phyloP scores from a whole-genome alignment of 768 basidiomycete species.

The Rhizopogon vinicolor region DNA sequence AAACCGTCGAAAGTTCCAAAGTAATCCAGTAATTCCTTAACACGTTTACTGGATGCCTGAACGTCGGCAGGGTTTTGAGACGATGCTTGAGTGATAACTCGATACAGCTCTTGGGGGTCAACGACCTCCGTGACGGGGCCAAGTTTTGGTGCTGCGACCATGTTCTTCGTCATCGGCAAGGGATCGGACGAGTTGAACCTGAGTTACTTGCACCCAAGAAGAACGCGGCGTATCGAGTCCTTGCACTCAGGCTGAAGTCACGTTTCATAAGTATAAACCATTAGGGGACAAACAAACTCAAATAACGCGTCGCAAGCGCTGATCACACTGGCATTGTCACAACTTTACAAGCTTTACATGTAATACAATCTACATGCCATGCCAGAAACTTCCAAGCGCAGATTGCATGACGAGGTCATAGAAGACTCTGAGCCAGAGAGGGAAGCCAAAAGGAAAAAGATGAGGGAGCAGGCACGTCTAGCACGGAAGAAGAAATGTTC shows the following conservation, averaged over 20 bases:
- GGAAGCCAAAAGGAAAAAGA: conserved; percentile 29
- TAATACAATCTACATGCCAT: not conserved
- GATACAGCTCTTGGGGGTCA: conserved; percentile 59
- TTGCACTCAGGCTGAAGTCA: not conserved
- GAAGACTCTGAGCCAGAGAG: conserved; percentile 75
- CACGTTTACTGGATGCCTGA: conserved; percentile 48
- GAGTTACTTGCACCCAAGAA: not conserved
- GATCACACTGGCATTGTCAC: not conserved
- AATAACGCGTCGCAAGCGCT: conserved; percentile 41
- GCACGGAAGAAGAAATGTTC: conserved; percentile 10
- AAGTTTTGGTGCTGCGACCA: conserved; percentile 12
- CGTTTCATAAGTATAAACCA: conserved; percentile 8
- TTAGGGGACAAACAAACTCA: conserved; percentile 22
- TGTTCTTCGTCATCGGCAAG: conserved; percentile 10
- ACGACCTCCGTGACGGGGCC: conserved; percentile 29
- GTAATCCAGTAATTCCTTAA: conserved; percentile 65
- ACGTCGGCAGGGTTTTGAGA: conserved; percentile 60
- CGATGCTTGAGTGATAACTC: conserved; percentile 61
- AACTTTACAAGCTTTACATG: not conserved
- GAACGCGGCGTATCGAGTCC: not conserved
- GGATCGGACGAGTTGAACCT: conserved; percentile 5
- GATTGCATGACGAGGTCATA: conserved; percentile 36
- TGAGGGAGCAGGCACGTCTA: conserved; percentile 19
- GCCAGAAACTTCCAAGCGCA: not conserved
- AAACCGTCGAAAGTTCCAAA: conserved; percentile 69